phyloP scores from a whole-genome alignment of 768 basidiomycete genomes.

The Krasilnikovozyma curviuscula region DNA sequence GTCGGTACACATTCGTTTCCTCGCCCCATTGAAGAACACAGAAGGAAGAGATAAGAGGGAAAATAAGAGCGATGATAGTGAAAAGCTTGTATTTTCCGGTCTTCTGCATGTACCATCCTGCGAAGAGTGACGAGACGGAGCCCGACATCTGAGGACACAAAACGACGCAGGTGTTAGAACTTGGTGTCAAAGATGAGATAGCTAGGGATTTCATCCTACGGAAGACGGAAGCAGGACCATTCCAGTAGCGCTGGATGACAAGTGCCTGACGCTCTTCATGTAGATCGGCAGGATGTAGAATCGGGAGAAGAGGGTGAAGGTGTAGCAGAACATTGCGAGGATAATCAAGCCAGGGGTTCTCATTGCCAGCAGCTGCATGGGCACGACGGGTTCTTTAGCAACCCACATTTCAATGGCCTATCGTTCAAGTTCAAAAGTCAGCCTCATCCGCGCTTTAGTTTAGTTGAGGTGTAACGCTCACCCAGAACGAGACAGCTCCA shows the following conservation, averaged over 20 bases:
- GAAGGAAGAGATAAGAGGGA: constrained; percentile 16
- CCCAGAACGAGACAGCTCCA: constrained; percentile 13
- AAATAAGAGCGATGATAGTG: constrained; percentile 13
- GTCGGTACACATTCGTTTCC: constrained; percentile 11
- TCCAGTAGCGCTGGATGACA: constrained; percentile 16
- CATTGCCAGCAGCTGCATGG: constrained; percentile 16
- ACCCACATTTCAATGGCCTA: constrained; percentile 15
- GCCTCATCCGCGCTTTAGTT: too few relatives aligned
- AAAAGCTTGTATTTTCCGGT: constrained; percentile 20
- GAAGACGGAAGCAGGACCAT: constrained; percentile 15
- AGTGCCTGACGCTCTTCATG: constrained; percentile 18
- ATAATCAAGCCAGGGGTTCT: constrained; percentile 16
- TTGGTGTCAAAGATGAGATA: too few relatives aligned
- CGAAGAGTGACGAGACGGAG: constrained; percentile 17
- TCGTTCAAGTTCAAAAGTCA: too few relatives aligned
- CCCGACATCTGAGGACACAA: too few relatives aligned
- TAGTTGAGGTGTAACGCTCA: too few relatives aligned
- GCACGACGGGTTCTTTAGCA: constrained; percentile 19
- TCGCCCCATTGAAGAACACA: constrained; percentile 17
- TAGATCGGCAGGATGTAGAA: constrained; percentile 22
- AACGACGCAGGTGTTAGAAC: too few relatives aligned
- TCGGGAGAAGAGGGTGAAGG: too few relatives aligned
- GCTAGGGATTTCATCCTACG: too few relatives aligned
- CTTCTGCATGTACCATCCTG: constrained; percentile 15
- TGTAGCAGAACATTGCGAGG: constrained; percentile 12